phyloP scores from a whole-genome alignment of 2,329 filamentous ascomycete genomes.

The Blastomyces gilchristii region DNA sequence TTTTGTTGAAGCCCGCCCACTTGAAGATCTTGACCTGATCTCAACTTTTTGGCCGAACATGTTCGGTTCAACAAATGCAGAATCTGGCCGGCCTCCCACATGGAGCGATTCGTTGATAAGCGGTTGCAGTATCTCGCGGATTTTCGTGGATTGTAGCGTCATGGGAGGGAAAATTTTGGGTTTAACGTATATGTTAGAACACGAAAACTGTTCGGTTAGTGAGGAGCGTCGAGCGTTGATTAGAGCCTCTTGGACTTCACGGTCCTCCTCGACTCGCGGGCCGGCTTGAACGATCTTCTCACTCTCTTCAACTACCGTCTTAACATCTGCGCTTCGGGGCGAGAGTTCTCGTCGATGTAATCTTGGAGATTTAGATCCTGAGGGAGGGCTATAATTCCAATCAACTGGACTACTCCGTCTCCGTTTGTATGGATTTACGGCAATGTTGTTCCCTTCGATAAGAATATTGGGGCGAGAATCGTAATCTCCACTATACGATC shows the following conservation, averaged over 20 bases:
- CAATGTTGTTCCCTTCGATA: constrained; percentile 35
- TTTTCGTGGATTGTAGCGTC: constrained; percentile 34
- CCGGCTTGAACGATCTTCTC: constrained; percentile 32
- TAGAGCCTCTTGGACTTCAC: constrained; percentile 17
- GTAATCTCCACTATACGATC: constrained; percentile 18
- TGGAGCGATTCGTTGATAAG: constrained; percentile 41
- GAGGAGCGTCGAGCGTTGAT: constrained; percentile 30
- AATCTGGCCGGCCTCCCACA: constrained; percentile 40
- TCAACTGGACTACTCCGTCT: constrained; percentile 34
- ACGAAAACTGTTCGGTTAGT: constrained; percentile 22
- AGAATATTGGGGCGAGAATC: constrained; percentile 33
- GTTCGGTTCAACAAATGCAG: constrained; percentile 35
- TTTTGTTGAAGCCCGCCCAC: constrained; percentile 36
- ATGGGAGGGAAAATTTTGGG: constrained; percentile 27
- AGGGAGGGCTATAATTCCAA: constrained; percentile 24
- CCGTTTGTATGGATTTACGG: constrained; percentile 37
- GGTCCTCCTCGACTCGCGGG: constrained; percentile 29
- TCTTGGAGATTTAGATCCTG: constrained; percentile 29
- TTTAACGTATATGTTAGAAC: constrained; percentile 28
- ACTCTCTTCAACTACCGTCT: constrained; percentile 34
- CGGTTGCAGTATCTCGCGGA: constrained; percentile 37
- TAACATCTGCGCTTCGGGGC: constrained; percentile 32
- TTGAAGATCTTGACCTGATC: constrained; percentile 35
- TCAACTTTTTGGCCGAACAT: constrained; percentile 38
- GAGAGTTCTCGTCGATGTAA: constrained; percentile 28